Conservation (phyloP, 2,329 filamentous ascomycete genomes). For the Basipetospora chlamydospora region DNA sequence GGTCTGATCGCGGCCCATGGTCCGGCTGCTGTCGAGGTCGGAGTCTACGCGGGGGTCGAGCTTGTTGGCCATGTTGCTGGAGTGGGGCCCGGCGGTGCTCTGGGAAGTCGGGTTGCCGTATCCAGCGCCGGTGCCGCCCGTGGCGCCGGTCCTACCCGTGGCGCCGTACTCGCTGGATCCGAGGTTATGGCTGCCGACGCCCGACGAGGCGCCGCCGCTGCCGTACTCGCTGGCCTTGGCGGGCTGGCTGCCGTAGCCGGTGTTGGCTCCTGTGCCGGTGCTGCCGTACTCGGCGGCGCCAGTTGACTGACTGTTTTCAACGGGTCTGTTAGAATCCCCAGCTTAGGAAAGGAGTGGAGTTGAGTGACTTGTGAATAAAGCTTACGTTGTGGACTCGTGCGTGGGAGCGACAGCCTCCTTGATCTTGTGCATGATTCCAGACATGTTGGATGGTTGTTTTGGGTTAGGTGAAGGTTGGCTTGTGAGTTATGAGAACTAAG, state of each 20-base stretch:
- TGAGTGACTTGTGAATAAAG: neutral
- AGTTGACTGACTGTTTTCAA: too few relatives aligned
- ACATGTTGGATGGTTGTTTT: constrained; percentile 1
- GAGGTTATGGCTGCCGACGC: constrained; percentile 3
- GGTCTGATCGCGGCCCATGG: constrained; percentile 37
- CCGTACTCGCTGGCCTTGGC: neutral
- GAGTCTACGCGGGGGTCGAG: constrained; percentile 40
- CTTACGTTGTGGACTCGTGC: neutral
- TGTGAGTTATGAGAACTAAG: too few relatives aligned
- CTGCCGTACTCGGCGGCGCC: neutral
- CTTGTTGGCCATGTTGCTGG: constrained; percentile 38
- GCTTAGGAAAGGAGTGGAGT: too few relatives aligned
- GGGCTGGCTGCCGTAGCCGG: neutral
- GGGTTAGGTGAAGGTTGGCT: neutral
- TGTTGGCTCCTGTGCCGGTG: neutral
- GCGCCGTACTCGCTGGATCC: constrained; percentile 7
- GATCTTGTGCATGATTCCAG: constrained; percentile 2
- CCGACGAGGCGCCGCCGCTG: neutral
- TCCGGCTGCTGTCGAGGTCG: constrained; percentile 38
- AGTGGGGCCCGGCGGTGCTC: constrained; percentile 28
- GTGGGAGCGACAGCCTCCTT: neutral
- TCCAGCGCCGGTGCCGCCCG: constrained; percentile 8
- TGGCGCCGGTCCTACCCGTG: constrained; percentile 9
- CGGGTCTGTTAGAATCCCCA: too few relatives aligned
- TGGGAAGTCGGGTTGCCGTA: constrained; percentile 16